Evolutionary conservation across 2,329 filamentous ascomycete species (phyloP).

Genomic region (Sporothrix protearum): DNA sequence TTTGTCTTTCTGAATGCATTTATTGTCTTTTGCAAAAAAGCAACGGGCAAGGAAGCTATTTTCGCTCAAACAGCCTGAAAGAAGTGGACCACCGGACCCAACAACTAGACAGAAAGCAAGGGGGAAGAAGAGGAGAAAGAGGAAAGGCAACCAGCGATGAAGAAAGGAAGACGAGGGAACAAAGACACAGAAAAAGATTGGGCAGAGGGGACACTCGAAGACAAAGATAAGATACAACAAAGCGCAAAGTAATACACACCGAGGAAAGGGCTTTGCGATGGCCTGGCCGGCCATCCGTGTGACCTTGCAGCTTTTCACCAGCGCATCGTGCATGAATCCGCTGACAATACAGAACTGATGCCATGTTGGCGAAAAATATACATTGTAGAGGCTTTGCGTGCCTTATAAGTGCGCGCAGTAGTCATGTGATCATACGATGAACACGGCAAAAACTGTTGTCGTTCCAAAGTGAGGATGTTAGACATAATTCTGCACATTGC

Average conservation of each 20-base stretch:
- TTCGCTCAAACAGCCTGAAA: neutral
- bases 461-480: neutral
- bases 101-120: neutral
- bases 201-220: neutral
- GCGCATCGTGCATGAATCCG: conserved; percentile 8
- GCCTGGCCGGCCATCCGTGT: neutral
- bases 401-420: neutral
- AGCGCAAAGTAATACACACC: neutral
- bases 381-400: too few relatives aligned
- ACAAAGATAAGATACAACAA: neutral
- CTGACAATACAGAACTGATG: neutral
- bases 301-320: neutral
- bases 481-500: neutral
- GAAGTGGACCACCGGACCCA: neutral
- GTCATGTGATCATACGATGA: neutral
- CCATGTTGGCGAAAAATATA: neutral
- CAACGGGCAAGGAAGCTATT: neutral
- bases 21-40: neutral
- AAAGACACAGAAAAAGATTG: neutral
- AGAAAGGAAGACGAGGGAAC: neutral
- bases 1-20: neutral
- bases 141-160: neutral
- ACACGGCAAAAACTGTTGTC: neutral
- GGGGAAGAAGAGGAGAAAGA: neutral
- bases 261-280: neutral